Percentiles rank a stretch among this genome's conserved stretches.
Conservation (phyloP, 2,329 filamentous ascomycete species). For the Neonectria ditissima region DNA sequence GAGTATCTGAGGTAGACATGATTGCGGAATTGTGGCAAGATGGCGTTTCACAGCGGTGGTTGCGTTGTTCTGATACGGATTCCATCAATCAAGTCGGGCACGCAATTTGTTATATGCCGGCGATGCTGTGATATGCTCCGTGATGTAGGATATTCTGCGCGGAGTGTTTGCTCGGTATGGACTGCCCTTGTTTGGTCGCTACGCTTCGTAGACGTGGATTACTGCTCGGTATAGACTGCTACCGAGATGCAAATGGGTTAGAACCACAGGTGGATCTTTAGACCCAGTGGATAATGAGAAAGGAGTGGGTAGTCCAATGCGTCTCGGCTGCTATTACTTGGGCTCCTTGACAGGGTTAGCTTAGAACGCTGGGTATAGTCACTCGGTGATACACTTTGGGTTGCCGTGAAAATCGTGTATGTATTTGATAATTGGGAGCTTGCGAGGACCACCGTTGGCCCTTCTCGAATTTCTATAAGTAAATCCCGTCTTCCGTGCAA, state of each 20-base stretch:
- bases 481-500: neutral
- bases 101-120: neutral
- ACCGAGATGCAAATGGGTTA: neutral
- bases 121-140: neutral
- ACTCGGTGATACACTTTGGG: neutral
- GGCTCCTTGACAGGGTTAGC: neutral
- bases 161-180: neutral
- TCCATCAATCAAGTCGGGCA: neutral
- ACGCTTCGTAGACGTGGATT: too few relatives aligned
- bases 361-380: neutral
- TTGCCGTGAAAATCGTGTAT: too few relatives aligned
- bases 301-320: too few relatives aligned
- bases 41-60: too few relatives aligned
- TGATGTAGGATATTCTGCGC: neutral
- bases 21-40: too few relatives aligned
- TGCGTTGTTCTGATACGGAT: too few relatives aligned
- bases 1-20: too few relatives aligned
- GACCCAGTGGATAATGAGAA: too few relatives aligned
- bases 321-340: neutral
- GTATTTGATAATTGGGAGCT: too few relatives aligned
- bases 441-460: neutral
- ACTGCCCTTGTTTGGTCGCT: neutral
- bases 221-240: slow-evolving; percentile 3
- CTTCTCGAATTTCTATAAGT: neutral
- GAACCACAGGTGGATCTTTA: neutral